Base-by-base conservation (phyloP, 495 filamentous ascomycete genomes). In the Penicillium maclennaniae region DNA sequence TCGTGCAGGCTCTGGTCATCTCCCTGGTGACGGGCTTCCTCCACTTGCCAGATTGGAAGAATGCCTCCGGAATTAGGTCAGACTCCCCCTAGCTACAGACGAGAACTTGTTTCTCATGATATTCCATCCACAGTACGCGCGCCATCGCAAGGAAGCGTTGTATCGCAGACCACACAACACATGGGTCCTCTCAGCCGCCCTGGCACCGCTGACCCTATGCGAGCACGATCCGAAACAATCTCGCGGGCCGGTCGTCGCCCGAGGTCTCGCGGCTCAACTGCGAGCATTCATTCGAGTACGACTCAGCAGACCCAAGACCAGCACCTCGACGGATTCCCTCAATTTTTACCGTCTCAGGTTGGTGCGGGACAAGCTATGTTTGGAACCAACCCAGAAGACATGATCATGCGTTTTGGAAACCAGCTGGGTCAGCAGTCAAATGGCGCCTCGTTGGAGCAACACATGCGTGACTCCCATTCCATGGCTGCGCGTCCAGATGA, bases 251-350 rank as follows among this genome's bases (percentile, higher is more conserved):
- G 77, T 61, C 86, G 83, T 62, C 81, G 88, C 41, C 80, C 87
- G 47, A 75, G 83, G 28, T 96, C 91, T 26, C 78, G 89, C 71
- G 90, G 87, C 37, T 96, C 91, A 41, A 93, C 90, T 5, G 83
- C 88, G n/a, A 92, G 89, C 47, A 81, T 85, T 14, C 87, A 85
- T 55, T 91, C 85, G 56, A 79, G 76, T 62, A 76, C 79, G 7
- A 87, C 85, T 28, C 87, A 87, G 56, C 79, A 86, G 42, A 80
- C 79, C 38, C 74, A 87, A 25, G 84, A 88, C 37, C 82, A 84
- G 49, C 79, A 83, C 56, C 65, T 78, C 53, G 77, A 78, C 50
- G 65, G 60, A 21, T 75, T 76, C 34, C 62, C 77, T 16, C 76
- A 75, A 34, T 76, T 79, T 53, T 75, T 82, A 56, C 60, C 74